phyloP scores from a whole-genome alignment of 306 rosid genomes.

The Parietaria judaica region DNA sequence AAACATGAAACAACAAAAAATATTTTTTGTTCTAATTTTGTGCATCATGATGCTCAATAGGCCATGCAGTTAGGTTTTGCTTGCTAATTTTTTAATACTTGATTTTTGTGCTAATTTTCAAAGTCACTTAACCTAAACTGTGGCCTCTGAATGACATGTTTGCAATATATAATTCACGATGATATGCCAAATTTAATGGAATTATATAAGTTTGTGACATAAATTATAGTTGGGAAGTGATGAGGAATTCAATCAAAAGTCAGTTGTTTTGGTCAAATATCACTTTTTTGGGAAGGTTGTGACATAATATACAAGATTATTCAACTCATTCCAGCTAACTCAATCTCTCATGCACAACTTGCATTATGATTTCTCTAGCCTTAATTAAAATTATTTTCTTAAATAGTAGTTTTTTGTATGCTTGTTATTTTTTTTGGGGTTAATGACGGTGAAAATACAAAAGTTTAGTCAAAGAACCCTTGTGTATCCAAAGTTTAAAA shows the following conservation, averaged over 20 bases:
- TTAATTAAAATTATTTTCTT: background rate
- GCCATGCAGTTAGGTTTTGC: too few species aligned
- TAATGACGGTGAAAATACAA: too few species aligned
- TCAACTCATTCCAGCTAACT: slow-evolving; percentile 1
- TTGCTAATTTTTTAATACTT: too few species aligned
- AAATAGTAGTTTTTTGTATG: background rate
- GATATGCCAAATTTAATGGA: background rate
- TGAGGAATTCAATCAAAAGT: slow-evolving; percentile 3
- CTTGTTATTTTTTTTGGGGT: background rate
- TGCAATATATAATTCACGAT: too few species aligned
- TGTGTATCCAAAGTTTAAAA: too few species aligned
- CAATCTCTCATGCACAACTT: slow-evolving; percentile 1
- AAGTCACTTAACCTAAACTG: too few species aligned
- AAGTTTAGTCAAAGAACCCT: too few species aligned
- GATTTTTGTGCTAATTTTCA: too few species aligned
- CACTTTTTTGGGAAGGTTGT: slow-evolving; percentile 2
- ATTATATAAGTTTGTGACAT: background rate
- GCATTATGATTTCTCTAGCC: background rate
- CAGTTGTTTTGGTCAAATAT: background rate
- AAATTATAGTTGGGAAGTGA: background rate
- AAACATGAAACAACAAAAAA: too few species aligned
- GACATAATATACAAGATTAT: background rate
- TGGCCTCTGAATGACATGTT: too few species aligned
- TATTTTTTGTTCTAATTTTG: too few species aligned
- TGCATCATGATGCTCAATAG: too few species aligned